These are phyloP conservation scores for Zygnema circumcarinatum DNA, from an alignment of 139 green algal species.

Conservation along the genomic window DNA sequence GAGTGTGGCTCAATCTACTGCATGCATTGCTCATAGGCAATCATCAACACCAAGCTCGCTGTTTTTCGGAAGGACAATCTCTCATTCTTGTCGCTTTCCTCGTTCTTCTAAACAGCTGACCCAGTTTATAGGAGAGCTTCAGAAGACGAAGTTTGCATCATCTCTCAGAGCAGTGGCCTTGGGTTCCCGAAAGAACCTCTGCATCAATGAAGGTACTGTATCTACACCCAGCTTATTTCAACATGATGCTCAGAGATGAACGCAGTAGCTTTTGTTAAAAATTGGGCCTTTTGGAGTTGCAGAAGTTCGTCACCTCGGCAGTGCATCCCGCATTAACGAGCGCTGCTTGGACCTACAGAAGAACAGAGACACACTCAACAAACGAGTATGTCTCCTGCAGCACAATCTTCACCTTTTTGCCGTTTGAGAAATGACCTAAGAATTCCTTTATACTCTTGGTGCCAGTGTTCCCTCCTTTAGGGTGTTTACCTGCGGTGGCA, in stretches of 20 bases:
- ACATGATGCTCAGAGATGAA: neutral
- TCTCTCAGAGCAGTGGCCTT: conserved; percentile 39
- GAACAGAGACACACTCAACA: neutral
- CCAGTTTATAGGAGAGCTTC: conserved; percentile 76
- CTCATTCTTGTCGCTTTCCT: neutral
- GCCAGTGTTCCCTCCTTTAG: too few species aligned
- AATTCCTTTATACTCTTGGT: too few species aligned
- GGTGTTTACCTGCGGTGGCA: too few species aligned
- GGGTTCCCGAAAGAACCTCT: conserved; percentile 72
- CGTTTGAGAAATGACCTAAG: too few species aligned
- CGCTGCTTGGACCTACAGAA: conserved; percentile 86
- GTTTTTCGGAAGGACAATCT: too few species aligned
- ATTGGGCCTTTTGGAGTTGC: conserved; percentile 30
- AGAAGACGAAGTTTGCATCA: conserved; percentile 46
- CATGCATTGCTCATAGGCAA: too few species aligned
- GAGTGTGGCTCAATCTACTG: too few species aligned
- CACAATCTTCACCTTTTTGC: too few species aligned
- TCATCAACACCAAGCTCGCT: too few species aligned
- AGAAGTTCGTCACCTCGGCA: conserved; percentile 23
- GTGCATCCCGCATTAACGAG: conserved; percentile 81
- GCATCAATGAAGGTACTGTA: conserved; percentile 83
- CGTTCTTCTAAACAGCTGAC: conserved; percentile 68
- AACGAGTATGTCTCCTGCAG: conserved; percentile 23
- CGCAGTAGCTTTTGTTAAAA: neutral
- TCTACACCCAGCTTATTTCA: neutral